Evolutionary conservation across 192 early-diverging fungal genomes (phyloP), one percentile per base, ranked within the genome.

Genomic region (Spizellomyces punctatus): DNA sequence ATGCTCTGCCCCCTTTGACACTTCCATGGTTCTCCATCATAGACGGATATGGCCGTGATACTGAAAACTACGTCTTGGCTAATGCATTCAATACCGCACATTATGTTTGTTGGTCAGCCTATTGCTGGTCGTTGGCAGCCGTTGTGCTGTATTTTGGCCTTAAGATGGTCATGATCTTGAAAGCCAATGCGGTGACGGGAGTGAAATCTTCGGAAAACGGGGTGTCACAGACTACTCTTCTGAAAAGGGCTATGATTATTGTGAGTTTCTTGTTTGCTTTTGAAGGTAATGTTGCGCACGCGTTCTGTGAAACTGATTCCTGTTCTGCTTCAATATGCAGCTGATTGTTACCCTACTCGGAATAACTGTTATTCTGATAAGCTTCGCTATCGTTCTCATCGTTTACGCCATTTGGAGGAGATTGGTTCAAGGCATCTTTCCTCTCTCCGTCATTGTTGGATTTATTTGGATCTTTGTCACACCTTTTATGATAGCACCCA

Each of bases 391-490:
- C 59, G 21, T 61, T 42, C 59, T 61, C 59, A 14, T 12, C 12
- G 14, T 61, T 42, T 61, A 61, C 59, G 59, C 59, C 59, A 61
- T 61, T 12, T 61, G 14, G n/a, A 14, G 59, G 12, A 42, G 12
- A 2, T 14, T 14, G 21, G 4, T 61, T 22, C 59, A 61, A 14
- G 2, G 21, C 2, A 61, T n/a, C 59, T 42, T 19, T 42, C n/a
- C 14, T 22, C 12, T 61, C 21, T 19, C 12, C 21, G 12, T 61
- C 21, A 27, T 19, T 14, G 41, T 61, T 4, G 59, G 59, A 0
- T 14, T 42, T 42, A 22, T 61, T 27, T 61, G 59, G 59, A 61
- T 61, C 59, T 61, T 61, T 61, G 59, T 61, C 59, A 61, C 59
- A 19, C 59, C 59, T 14, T 12, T 61, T 14, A 61, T 22, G 59